Percentiles rank a stretch among this genome's conserved stretches.
These are phyloP conservation scores for Naganishia vishniacii DNA, from an alignment of 768 basidiomycete genomes.

Conservation along the genomic window DNA sequence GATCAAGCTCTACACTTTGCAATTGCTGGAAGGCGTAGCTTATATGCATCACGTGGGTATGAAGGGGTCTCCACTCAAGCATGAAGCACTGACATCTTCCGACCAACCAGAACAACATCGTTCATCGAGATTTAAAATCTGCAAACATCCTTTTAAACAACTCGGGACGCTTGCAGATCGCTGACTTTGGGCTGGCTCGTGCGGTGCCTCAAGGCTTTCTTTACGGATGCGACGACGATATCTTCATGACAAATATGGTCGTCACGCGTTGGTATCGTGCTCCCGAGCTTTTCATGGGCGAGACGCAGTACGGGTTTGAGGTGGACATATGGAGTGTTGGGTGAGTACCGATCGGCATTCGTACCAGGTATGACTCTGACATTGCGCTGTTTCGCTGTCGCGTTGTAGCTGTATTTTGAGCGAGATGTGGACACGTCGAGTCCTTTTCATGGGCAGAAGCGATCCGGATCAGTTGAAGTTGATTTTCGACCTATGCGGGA, in stretches of 20 bases:
- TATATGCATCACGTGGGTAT: constrained; percentile 91
- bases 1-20: constrained; percentile 93
- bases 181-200: constrained; percentile 93
- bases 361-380: background rate
- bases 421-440: constrained; percentile 84
- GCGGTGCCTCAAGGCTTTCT: constrained; percentile 44
- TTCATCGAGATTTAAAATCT: constrained; percentile 98
- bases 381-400: background rate
- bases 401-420: constrained; percentile 79
- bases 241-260: constrained; percentile 92
- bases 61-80: no score
- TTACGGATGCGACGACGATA: constrained; percentile 44
- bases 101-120: constrained; percentile 73
- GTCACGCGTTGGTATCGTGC: constrained; percentile 98
- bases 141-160: constrained; percentile 93
- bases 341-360: constrained; percentile 51
- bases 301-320: constrained; percentile 81
- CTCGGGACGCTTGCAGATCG: constrained; percentile 73
- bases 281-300: constrained; percentile 85
- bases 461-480: constrained; percentile 87
- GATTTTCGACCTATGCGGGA: constrained; percentile 85
- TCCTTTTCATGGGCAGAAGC: constrained; percentile 78
- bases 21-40: constrained; percentile 89
- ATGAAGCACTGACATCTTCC: no score
- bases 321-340: constrained; percentile 98